These are phyloP conservation scores for Verticillium nonalfalfae DNA, from an alignment of 2,329 filamentous ascomycete genomes.

Conservation along the genomic window DNA sequence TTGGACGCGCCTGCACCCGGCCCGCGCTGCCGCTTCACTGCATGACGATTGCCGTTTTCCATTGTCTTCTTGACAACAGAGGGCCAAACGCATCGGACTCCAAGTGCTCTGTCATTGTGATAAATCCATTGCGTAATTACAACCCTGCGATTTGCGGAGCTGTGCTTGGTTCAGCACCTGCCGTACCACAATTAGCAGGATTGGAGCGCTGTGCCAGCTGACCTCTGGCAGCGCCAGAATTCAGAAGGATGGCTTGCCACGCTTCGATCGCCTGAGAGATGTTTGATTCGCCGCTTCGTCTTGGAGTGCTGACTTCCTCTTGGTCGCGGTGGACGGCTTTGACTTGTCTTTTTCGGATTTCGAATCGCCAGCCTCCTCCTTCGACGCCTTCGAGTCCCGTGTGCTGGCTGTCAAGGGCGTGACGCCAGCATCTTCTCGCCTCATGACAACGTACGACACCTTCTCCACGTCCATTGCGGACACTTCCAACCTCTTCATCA, in stretches of 20 bases:
- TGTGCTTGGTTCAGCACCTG: not conserved
- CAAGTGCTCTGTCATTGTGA: not conserved
- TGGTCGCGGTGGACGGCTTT: slow-evolving; percentile 9
- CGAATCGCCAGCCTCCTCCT: not conserved
- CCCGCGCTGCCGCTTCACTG: not conserved
- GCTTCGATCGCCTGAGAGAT: slow-evolving; percentile 18
- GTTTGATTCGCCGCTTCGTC: slow-evolving; percentile 11
- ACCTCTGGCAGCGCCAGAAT: not conserved
- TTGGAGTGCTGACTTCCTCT: slow-evolving; percentile 13
- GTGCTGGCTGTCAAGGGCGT: not conserved
- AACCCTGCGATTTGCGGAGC: not conserved
- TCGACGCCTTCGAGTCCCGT: not conserved
- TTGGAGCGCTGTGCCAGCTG: not conserved
- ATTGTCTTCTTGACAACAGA: not conserved
- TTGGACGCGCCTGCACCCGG: not conserved
- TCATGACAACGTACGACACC: slow-evolving; percentile 64
- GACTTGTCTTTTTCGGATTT: not conserved
- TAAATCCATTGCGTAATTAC: not conserved
- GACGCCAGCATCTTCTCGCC: slow-evolving; percentile 14
- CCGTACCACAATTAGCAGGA: not conserved
- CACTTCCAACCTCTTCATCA: slow-evolving; percentile 44
- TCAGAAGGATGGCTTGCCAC: slow-evolving; percentile 11
- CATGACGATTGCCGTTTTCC: not conserved
- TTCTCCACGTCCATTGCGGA: slow-evolving; percentile 60
- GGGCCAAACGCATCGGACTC: not conserved